Conservation (phyloP, 2,329 filamentous ascomycete genomes). For the Ilyonectria destructans region DNA sequence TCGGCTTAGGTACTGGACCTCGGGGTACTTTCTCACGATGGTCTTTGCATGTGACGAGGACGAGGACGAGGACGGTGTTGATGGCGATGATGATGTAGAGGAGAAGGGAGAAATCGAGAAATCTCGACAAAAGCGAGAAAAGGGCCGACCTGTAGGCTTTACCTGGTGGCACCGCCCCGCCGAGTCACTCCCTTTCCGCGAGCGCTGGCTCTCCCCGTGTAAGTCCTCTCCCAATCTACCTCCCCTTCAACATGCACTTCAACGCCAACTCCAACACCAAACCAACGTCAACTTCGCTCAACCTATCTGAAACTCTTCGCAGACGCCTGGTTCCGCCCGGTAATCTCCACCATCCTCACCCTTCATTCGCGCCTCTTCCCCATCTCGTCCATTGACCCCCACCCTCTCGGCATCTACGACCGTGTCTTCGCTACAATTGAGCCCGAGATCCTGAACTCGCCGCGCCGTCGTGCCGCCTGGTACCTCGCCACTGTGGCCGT, state of each 20-base stretch:
- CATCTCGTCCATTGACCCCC: slow-evolving; percentile 40
- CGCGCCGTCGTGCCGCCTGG: slow-evolving; percentile 52
- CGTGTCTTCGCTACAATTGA: slow-evolving; percentile 48
- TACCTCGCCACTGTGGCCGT: slow-evolving; percentile 57
- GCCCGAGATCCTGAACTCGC: slow-evolving; percentile 47
- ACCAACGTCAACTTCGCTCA: background rate
- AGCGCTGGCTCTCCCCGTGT: slow-evolving; percentile 54
- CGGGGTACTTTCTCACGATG: slow-evolving; percentile 52
- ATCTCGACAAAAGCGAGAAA: background rate
- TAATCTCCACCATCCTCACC: slow-evolving; percentile 46
- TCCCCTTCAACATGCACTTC: background rate
- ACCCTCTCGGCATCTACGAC: slow-evolving; percentile 44
- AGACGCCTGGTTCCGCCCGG: slow-evolving; percentile 53
- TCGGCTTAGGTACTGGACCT: slow-evolving; percentile 53
- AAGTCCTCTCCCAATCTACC: slow-evolving; percentile 33
- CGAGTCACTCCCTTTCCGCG: slow-evolving; percentile 46
- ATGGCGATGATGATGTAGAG: background rate
- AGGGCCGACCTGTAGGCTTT: slow-evolving; percentile 48
- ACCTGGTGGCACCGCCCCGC: slow-evolving; percentile 55
- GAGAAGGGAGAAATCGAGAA: background rate
- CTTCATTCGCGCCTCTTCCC: slow-evolving; percentile 49
- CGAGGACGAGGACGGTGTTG: slow-evolving; percentile 21
- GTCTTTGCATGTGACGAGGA: slow-evolving; percentile 39
- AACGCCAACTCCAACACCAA: background rate
- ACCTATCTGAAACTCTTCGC: slow-evolving; percentile 3